Evolutionary conservation across 1,139 yeast genomes (phyloP).

Genomic region (Petasospora rhodanensis): DNA sequence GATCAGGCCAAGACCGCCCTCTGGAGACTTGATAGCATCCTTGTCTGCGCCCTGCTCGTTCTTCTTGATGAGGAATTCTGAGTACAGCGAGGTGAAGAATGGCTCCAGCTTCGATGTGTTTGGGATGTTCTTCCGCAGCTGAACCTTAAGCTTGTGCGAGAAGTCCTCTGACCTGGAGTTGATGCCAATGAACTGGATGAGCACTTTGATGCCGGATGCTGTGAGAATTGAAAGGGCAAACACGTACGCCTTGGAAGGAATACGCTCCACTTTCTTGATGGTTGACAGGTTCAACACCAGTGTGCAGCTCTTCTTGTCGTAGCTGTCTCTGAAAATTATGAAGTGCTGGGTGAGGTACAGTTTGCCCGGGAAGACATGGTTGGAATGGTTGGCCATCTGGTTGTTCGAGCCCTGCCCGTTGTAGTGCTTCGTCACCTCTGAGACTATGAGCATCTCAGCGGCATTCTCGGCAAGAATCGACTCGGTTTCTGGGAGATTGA

Average conservation of each 20-base stretch:
- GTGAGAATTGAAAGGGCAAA: slow-evolving; percentile 73
- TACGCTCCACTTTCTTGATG: slow-evolving; percentile 78
- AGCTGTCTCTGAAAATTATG: slow-evolving; percentile 66
- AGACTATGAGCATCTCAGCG: slow-evolving; percentile 59
- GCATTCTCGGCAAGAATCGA: slow-evolving; percentile 59
- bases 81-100: slow-evolving; percentile 71
- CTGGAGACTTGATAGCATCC: slow-evolving; percentile 50
- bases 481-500: slow-evolving; percentile 69
- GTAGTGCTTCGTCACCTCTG: slow-evolving; percentile 32
- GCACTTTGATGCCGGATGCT: slow-evolving; percentile 58
- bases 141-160: slow-evolving; percentile 60
- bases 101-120: slow-evolving; percentile 59
- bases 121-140: slow-evolving; percentile 59
- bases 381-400: slow-evolving; percentile 27
- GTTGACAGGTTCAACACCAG: slow-evolving; percentile 74
- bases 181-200: slow-evolving; percentile 73
- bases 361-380: slow-evolving; percentile 49
- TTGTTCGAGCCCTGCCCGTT: slow-evolving; percentile 7
- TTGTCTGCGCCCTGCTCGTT: slow-evolving; percentile 43
- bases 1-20: slow-evolving; percentile 78
- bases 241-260: slow-evolving; percentile 72
- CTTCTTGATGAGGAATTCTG: slow-evolving; percentile 73
- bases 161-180: slow-evolving; percentile 78
- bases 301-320: slow-evolving; percentile 64
- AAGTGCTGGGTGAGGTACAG: slow-evolving; percentile 70